phyloP scores from a whole-genome alignment of 768 basidiomycete species.

The Amanita polypyramis region DNA sequence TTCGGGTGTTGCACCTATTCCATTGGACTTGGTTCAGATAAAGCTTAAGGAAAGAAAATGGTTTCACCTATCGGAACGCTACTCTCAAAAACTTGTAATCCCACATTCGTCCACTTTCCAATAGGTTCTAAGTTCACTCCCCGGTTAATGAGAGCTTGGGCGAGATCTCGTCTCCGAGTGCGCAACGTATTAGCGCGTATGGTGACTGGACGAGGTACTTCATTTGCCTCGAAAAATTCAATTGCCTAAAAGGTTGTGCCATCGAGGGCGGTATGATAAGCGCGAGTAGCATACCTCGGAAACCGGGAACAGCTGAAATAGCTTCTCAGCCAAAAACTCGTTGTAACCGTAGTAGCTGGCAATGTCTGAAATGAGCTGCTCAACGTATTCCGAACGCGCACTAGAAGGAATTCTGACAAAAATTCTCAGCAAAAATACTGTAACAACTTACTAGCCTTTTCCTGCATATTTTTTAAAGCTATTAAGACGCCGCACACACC shows the following conservation, averaged over 20 bases:
- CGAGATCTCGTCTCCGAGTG: constrained; percentile 87
- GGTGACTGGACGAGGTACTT: constrained; percentile 90
- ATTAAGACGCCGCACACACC: constrained; percentile 60
- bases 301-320: constrained; percentile 89
- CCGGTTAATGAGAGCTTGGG: constrained; percentile 86
- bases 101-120: constrained; percentile 98
- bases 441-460: constrained; percentile 48
- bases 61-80: constrained; percentile 78
- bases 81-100: constrained; percentile 96
- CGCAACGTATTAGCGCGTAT: constrained; percentile 96
- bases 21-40: background rate
- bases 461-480: constrained; percentile 64
- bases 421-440: constrained; percentile 3
- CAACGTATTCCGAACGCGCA: constrained; percentile 80
- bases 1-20: constrained; percentile 85
- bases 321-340: constrained; percentile 86
- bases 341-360: constrained; percentile 98
- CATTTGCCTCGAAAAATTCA: constrained; percentile 97
- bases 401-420: constrained; percentile 28
- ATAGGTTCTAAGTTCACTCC: constrained; percentile 98
- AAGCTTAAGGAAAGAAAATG: background rate
- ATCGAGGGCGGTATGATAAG: background rate
- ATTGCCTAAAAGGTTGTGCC: constrained; percentile 53
- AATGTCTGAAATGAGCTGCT: constrained; percentile 83
- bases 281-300: constrained; percentile 56